phyloP scores from a whole-genome alignment of 306 rosid species.

The Medicago lupulina region DNA sequence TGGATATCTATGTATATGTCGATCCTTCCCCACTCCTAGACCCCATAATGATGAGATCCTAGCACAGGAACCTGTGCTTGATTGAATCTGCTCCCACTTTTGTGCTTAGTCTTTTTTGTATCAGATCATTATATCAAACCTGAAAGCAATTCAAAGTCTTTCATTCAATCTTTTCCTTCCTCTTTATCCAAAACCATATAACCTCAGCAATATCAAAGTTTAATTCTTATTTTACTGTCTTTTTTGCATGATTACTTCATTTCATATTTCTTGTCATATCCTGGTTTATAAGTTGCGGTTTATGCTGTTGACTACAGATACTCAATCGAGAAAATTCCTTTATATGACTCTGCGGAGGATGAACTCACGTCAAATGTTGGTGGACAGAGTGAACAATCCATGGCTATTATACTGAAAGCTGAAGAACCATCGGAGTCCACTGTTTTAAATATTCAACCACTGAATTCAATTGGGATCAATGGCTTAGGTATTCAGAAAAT shows the following conservation, averaged over 20 bases:
- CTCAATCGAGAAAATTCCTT: slow-evolving; percentile 92
- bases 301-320: slow-evolving; percentile 62
- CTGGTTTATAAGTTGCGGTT: slow-evolving; percentile 8
- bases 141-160: slow-evolving; percentile 6
- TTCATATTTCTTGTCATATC: slow-evolving; percentile 17
- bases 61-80: slow-evolving; percentile 2
- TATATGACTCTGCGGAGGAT: slow-evolving; percentile 96
- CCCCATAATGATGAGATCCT: slow-evolving; percentile 13
- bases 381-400: slow-evolving; percentile 48
- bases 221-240: background rate
- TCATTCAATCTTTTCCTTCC: background rate
- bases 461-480: slow-evolving; percentile 55
- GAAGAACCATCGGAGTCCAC: slow-evolving; percentile 56
- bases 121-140: background rate
- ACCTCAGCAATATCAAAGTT: background rate
- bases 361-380: slow-evolving; percentile 60
- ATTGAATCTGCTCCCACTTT: background rate
- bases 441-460: slow-evolving; percentile 57
- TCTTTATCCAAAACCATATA: background rate
- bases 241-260: slow-evolving; percentile 2
- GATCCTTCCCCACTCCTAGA: slow-evolving; percentile 3
- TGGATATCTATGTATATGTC: slow-evolving; percentile 12
- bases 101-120: slow-evolving; percentile 4
- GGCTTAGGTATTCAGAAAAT: slow-evolving; percentile 51
- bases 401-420: slow-evolving; percentile 53